These are phyloP conservation scores for Lepraria neglecta DNA, from an alignment of 495 filamentous ascomycete species.

Conservation along the genomic window DNA sequence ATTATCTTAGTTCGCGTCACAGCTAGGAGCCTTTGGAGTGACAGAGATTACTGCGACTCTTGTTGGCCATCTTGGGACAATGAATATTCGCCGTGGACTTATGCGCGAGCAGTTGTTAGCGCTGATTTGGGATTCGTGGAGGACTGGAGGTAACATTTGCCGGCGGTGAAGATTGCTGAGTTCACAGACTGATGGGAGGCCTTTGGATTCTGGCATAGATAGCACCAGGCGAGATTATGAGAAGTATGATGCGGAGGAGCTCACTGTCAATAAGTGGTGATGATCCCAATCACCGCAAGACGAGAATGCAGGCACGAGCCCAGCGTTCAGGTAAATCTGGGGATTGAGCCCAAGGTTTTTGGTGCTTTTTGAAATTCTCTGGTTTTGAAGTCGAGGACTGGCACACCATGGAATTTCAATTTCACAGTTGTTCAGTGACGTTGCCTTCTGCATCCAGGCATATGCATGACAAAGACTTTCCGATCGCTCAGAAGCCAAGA, in stretches of 20 bases:
- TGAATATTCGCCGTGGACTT: background rate
- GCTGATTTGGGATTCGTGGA: background rate
- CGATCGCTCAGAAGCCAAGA: background rate
- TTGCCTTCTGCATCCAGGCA: conserved; percentile 9
- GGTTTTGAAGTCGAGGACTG: background rate
- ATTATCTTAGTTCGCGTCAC: too few species aligned
- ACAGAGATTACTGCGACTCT: too few species aligned
- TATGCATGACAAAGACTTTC: conserved; percentile 11
- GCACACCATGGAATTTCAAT: background rate
- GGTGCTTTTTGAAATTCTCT: too few species aligned
- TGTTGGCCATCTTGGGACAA: too few species aligned
- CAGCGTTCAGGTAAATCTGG: background rate
- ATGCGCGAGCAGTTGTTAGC: conserved; percentile 6
- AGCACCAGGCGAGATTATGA: background rate
- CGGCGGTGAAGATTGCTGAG: background rate
- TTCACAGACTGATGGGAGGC: background rate
- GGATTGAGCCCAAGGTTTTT: background rate
- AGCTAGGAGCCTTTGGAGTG: too few species aligned
- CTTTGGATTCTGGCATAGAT: background rate
- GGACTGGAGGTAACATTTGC: background rate
- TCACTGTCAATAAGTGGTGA: background rate
- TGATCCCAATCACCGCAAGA: background rate
- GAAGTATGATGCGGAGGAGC: too few species aligned
- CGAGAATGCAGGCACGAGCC: background rate
- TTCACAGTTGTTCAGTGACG: background rate